Base-by-base conservation (phyloP, 2,329 filamentous ascomycete species). In the Nakataea oryzae region DNA sequence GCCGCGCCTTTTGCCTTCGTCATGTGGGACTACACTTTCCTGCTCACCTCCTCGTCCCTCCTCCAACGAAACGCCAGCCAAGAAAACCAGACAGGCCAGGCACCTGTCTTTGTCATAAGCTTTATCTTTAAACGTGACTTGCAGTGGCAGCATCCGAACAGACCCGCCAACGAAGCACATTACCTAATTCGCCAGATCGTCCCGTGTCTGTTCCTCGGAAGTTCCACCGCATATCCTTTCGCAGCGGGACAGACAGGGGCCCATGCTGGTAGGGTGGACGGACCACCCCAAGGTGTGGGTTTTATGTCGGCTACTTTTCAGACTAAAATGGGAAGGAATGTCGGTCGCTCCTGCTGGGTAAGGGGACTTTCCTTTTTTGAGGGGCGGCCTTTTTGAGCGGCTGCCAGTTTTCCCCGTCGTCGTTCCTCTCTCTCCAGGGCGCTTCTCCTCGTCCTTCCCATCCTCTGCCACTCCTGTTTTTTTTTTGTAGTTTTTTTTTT, bases 311-410 rank as follows among this genome's bases (percentile, higher is more conserved):
- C 60, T 17, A 41, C 57, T 57, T 32, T 58, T 60, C 30, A 60
- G 34, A 54, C 47, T 60, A 54, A 60, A 60, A 58, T 58, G 56
- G 56, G 55, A 59, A 54, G 24, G 58, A 55, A 61, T 56, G 61
- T 57, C 62, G 56, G 56, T 58, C 54, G 56, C 56, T 28, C 56
- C 56, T 58, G 26, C 63, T 68, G 67, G 67, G 67, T 68, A 64
- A 67, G 67, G 67, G 61, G 55, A 67, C 65, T 67, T 68, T 57
- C 41, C 41, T 50, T 50, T 32, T 50, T 50, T 50, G 41, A 50
- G 41, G 41, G 41, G 41, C 41, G 41, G 41, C 41, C 41, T 50
- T 50, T 50, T 50, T 50, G 41, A 50, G 41, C 41, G 41, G 41
- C 41, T 50, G 41, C 55, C 55, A 59, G 50, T 57, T 57, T 56